Conservation (phyloP, 1,139 yeast genomes). For the Geotrichum restrictum region DNA sequence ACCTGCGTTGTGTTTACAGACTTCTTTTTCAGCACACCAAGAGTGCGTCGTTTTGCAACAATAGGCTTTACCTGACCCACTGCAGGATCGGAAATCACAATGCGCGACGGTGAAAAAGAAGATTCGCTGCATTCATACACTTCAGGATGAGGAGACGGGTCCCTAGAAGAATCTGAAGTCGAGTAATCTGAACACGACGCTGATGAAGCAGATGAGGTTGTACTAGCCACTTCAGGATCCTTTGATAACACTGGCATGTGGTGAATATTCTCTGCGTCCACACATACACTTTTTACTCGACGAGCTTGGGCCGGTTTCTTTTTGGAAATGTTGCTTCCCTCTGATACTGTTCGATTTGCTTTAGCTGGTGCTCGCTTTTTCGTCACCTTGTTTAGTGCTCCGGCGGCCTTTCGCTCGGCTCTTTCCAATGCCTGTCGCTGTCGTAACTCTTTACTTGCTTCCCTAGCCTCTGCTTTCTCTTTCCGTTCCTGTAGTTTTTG, state of each 20-base stretch:
- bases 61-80: neutral
- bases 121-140: conserved; percentile 1
- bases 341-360: conserved; percentile 15
- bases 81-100: neutral
- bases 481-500: conserved; percentile 18
- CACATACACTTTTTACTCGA: conserved; percentile 2
- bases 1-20: conserved; percentile 10
- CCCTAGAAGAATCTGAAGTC: conserved; percentile 13
- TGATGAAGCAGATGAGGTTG: neutral
- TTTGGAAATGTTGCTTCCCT: conserved; percentile 3
- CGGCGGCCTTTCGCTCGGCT: conserved; percentile 9
- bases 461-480: conserved; percentile 12
- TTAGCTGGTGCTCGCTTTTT: conserved; percentile 8
- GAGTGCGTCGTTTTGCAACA: conserved; percentile 6
- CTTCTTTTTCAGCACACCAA: conserved; percentile 15
- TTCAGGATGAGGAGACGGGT: conserved; percentile 14
- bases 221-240: too few species aligned
- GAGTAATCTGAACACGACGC: conserved; percentile 19
- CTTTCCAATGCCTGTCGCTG: conserved; percentile 20
- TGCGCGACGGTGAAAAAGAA: neutral
- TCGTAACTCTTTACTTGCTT: conserved; percentile 11
- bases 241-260: neutral
- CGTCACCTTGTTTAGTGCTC: conserved; percentile 1
- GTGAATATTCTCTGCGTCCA: conserved; percentile 1
- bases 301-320: conserved; percentile 3